Evolutionary conservation across 768 basidiomycete genomes (phyloP).

Genomic region (Pleurotus salmoneostramineus): DNA sequence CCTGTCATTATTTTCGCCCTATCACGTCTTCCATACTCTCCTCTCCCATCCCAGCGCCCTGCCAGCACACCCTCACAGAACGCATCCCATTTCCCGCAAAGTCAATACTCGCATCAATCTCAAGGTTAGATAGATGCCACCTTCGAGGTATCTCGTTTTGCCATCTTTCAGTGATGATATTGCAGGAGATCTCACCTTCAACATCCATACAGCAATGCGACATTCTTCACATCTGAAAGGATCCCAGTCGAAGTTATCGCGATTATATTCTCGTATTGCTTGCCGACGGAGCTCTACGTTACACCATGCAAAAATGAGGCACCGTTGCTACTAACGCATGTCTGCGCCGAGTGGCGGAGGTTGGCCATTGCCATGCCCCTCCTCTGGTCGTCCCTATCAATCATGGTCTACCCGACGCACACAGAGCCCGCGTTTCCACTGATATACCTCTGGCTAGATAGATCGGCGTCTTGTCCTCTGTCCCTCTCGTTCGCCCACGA

Average conservation of each 20-base stretch:
- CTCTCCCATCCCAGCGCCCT: neutral
- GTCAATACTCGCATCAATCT: no score
- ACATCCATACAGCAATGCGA: neutral
- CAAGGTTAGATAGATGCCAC: no score
- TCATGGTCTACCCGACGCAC: slow-evolving; percentile 1
- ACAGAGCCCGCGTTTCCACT: slow-evolving; percentile 2
- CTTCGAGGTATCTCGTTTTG: no score
- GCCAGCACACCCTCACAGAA: neutral
- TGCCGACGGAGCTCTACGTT: slow-evolving; percentile 41
- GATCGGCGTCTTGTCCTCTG: slow-evolving; percentile 4
- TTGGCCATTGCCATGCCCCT: slow-evolving; percentile 2
- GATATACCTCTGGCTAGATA: slow-evolving; percentile 3
- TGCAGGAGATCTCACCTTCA: no score
- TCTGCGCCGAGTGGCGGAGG: slow-evolving; percentile 6
- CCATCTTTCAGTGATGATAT: no score
- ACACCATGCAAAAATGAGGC: slow-evolving; percentile 1
- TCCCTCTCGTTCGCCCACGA: slow-evolving; percentile 4
- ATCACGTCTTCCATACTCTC: neutral
- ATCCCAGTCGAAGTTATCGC: slow-evolving; percentile 26
- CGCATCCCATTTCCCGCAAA: no score
- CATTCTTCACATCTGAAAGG: neutral
- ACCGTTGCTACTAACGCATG: slow-evolving; percentile 6
- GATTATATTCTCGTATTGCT: slow-evolving; percentile 49
- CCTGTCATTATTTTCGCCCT: neutral
- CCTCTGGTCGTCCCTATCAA: slow-evolving; percentile 6